Evolutionary conservation across 1,139 yeast species (phyloP), one percentile per base, ranked within the genome.

Genomic region (Suzukiozyma palmioleophila): DNA sequence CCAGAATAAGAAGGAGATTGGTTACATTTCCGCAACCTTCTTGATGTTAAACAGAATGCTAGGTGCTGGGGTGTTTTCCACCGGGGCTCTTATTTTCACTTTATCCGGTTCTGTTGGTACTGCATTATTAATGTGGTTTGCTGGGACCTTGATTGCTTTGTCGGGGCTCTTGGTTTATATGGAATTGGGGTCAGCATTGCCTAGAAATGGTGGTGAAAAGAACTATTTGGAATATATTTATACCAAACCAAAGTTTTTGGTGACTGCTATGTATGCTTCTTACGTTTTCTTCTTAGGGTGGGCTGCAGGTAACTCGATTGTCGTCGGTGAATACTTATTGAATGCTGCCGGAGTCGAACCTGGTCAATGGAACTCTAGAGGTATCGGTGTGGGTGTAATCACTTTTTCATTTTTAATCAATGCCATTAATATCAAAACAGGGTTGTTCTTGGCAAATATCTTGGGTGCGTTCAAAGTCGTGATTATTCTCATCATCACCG

Each of bases 171-270:
- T 79, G 53, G 88, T 84, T 6, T 87, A 85, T 57, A 74, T 87
- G 77, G 95, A 86, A 57, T 83, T 85, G 60, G 95, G 95, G 13
- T 76, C 88, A 10, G 88, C 87, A 31, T 78, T 86, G 47, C 92
- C 94, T 26, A 77, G 84, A 60, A 85, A 86, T 53, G 96, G 96
- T 48, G 96, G 95, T 48, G 95, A 86, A 57, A 85, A 86, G 63
- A 84, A 84, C 54, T 87, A 86, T 57, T 68, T 87, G 51, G 94
- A 85, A 58, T 81, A 77, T 51, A 78, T 85, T 46, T 86, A 73
- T 63, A 70, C 67, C 39, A 77, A 73, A 53, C 96, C 96, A 24
- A 77, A 71, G 53, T 81, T 81, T 52, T 69, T 87, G 43, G 73
- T 82, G 37, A 77, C 87, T 15, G 81, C 87, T 39, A 77, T 84